Base-by-base conservation (phyloP, 176 grass and related monocot species). In the Paspalum vaginatum region DNA sequence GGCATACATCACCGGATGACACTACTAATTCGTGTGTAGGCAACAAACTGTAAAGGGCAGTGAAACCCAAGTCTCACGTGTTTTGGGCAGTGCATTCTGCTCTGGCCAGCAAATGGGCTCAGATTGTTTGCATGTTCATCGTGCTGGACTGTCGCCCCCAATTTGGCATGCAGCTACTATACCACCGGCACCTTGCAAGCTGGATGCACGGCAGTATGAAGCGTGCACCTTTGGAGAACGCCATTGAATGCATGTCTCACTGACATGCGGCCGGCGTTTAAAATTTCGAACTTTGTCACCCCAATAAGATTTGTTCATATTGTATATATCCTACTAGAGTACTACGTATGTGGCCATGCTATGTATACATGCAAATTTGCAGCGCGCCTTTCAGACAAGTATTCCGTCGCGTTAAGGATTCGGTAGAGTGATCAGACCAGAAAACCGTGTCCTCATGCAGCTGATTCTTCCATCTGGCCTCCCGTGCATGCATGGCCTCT, bases 401-500 rank as follows among this genome's bases (percentile, higher is more conserved):
- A 20, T 49, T 44, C 5, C 24, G 18, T 50, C 21, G 64, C 6
- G 21, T 20, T 24, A 14, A 44, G 17, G 70, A 57, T 67, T 67
- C 17, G 38, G 5, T 75, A 40, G 10, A 53, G 24, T 57, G 20
- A 11, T 7, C 50, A 48, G 50, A 39, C 24, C 22, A 76, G 6
- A 39, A 57, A 46, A 7, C 42, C 49, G 66, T 68, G 24, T 20
- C 61, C 27, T 60, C 48, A 5, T 78, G 58, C 43, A n/a, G 10
- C 6, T 59, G 54, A 4, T 71, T 51, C 64, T 16, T 82, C 48
- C 32, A 75, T 27, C 57, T 70, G 71, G 54, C 11, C 45, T 52
- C 53, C 74, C 45, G 16, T 78, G 55, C n/a, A 27, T 42, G 83
- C 54, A 61, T 61, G n/a, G n/a, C 46, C 69, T 83, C 69, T 55